Evolutionary conservation across 371 early-diverging fungal genomes (phyloP).

Genomic region (Apophysomyces trapeziformis): DNA sequence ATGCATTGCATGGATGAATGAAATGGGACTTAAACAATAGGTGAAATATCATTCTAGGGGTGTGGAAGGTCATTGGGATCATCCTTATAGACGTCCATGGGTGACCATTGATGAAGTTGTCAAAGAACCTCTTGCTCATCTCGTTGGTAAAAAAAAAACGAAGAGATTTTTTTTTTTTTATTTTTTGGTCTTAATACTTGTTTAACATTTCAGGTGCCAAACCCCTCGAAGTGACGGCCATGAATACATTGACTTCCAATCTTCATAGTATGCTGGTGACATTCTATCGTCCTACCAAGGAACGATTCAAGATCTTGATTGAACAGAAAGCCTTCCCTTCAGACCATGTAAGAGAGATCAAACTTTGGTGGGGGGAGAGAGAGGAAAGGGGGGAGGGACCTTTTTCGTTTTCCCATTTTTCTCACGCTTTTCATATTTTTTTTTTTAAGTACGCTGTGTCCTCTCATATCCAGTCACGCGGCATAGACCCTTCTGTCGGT

Average conservation of each 20-base stretch:
- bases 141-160: conserved; percentile 69
- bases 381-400: too few relatives aligned
- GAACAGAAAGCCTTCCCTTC: conserved; percentile 96
- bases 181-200: not conserved
- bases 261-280: conserved; percentile 89
- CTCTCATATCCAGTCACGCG: conserved; percentile 87
- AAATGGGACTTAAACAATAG: too few relatives aligned
- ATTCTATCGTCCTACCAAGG: conserved; percentile 86
- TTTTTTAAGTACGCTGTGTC: conserved; percentile 78
- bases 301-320: conserved; percentile 86
- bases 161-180: not conserved
- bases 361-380: too few relatives aligned
- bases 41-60: conserved; percentile 52
- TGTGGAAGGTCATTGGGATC: conserved; percentile 87
- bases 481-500: conserved; percentile 69
- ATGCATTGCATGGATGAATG: too few relatives aligned
- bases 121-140: conserved; percentile 67
- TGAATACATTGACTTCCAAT: conserved; percentile 93
- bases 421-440: conserved; percentile 21
- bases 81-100: conserved; percentile 89
- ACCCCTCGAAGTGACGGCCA: conserved; percentile 84
- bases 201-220: conserved; percentile 65
- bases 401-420: conserved; percentile 31
- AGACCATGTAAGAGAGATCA: conserved; percentile 63
- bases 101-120: conserved; percentile 81